A percentile compares a stretch with the other conserved stretches of the same genome.
phyloP scores from a whole-genome alignment of 2,329 filamentous ascomycete species.

The Fusarium paranaense region DNA sequence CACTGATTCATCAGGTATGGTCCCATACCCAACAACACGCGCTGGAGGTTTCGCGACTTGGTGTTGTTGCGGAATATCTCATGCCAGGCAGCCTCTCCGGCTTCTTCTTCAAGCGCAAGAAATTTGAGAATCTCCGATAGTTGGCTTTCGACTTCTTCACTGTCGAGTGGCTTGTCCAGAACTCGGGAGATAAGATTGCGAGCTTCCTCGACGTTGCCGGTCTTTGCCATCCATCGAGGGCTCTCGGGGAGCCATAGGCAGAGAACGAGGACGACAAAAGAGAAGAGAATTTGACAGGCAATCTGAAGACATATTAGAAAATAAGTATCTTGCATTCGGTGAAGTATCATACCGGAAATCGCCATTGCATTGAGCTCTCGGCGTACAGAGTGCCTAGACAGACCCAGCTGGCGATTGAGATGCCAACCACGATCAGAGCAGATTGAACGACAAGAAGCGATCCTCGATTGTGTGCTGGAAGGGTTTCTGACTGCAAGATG shows the following conservation, averaged over 20 bases:
- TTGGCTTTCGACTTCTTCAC: slow-evolving; percentile 3
- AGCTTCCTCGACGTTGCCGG: slow-evolving; percentile 4
- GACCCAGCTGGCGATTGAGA: slow-evolving; percentile 10
- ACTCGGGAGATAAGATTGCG: background rate
- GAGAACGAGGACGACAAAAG: background rate
- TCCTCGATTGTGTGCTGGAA: slow-evolving; percentile 13
- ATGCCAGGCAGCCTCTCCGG: slow-evolving; percentile 1
- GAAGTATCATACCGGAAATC: background rate
- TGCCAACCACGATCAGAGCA: background rate
- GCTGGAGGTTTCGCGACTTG: slow-evolving; percentile 8
- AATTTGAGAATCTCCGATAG: slow-evolving; percentile 5
- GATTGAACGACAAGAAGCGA: slow-evolving; percentile 5
- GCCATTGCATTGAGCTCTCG: slow-evolving; percentile 18
- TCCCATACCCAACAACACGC: slow-evolving; percentile 2
- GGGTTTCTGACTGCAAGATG: slow-evolving; percentile 16
- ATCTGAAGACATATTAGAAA: background rate
- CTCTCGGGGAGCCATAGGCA: slow-evolving; percentile 5
- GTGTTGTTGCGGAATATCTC: slow-evolving; percentile 15
- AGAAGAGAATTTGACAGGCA: background rate
- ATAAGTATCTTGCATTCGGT: too few species aligned
- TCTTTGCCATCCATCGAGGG: slow-evolving; percentile 9
- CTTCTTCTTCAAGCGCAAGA: slow-evolving; percentile 3
- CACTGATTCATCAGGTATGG: background rate
- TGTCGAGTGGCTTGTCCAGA: background rate
- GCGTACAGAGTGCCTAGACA: slow-evolving; percentile 10